A percentile compares a stretch with the other conserved stretches of the same genome.
Conservation (phyloP, 441 rosid species). For the Manihot esculenta region DNA sequence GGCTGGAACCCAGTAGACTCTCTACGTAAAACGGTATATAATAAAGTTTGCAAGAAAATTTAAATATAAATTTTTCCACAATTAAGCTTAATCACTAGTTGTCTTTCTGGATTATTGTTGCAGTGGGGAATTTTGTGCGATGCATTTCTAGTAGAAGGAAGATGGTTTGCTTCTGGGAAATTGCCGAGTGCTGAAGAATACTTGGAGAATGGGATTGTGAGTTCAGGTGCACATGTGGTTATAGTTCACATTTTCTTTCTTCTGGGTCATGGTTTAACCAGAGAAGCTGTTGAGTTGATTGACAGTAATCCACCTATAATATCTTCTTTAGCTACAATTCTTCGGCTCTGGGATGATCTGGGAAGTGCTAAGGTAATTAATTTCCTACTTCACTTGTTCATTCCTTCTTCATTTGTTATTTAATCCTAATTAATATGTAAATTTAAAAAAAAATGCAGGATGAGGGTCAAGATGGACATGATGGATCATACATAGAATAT, state of each 20-base stretch:
- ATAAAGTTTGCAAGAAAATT: not conserved
- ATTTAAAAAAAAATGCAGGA: slow-evolving; percentile 24
- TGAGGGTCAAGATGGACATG: slow-evolving; percentile 45
- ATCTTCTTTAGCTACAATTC: too few species aligned
- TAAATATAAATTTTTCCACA: not conserved
- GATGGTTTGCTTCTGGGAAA: slow-evolving; percentile 43
- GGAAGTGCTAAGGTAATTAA: too few species aligned
- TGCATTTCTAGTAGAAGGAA: slow-evolving; percentile 54
- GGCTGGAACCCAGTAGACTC: slow-evolving; percentile 45
- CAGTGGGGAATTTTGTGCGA: slow-evolving; percentile 57
- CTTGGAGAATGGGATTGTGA: slow-evolving; percentile 47
- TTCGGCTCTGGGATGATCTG: too few species aligned
- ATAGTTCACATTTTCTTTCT: slow-evolving; percentile 50
- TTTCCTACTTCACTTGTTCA: too few species aligned
- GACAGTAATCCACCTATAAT: too few species aligned
- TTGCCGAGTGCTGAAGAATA: slow-evolving; percentile 44
- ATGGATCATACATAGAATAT: slow-evolving; percentile 52
- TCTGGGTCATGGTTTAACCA: slow-evolving; percentile 32
- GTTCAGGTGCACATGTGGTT: slow-evolving; percentile 48
- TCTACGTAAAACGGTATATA: slow-evolving; percentile 41
- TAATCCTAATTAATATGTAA: not conserved
- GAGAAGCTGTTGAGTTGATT: slow-evolving; percentile 31
- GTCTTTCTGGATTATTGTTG: not conserved
- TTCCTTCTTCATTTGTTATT: too few species aligned
- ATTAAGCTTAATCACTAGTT: not conserved